Base-by-base conservation (phyloP, 83 land plant genomes). In the Diphasiastrum complanatum region DNA sequence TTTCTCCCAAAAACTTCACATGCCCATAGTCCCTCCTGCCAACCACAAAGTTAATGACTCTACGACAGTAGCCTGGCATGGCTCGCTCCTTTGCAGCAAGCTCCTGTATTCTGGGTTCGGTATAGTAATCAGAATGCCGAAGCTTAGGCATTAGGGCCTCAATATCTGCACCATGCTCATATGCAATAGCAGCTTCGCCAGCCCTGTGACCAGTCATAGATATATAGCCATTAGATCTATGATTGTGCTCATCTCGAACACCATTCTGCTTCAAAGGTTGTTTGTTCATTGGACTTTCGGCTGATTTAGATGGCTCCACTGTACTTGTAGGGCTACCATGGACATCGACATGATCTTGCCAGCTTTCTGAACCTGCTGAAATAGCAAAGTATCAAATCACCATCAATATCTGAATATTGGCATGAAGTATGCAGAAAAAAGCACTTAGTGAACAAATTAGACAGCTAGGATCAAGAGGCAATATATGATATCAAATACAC, bases 101-200 rank as follows among this genome's bases (percentile, higher is more conserved):
- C 59, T 92, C 98, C 65, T 85, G 98, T 23, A 92, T 78, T 31
- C 85, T 81, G 10, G 98, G 98, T 51, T 83, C 82, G 4, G 97
- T 89, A 55, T 81, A 92, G 62, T 92, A 92, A 29, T 92, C 98
- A n/a, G 82, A 69, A 54, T 84, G 88, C 20, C 88, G 74, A 1
- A 89, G 78, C 75, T 92, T 92, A 1, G 98, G 98, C 95, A 92
- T 83, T 23, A 86, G 60, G 11, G 89, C 82, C 57, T 88, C 97
- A 41, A 88, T 85, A 55, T 81, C 96, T 12, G 97, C 91, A 5
- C 97, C 97, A 70, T 91, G 96, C 60, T 88, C 97, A 79, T 85
- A 85, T 0, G 83, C 87, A 58, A 85, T 90, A 18, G 91, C 97
- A 12, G 87, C 97, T 68, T 91, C 93, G 12, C 89, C 86, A 63